Evolutionary conservation across 225 moss, liverwort and hornwort species (phyloP).

Genomic region (Sphagnum contortum): DNA sequence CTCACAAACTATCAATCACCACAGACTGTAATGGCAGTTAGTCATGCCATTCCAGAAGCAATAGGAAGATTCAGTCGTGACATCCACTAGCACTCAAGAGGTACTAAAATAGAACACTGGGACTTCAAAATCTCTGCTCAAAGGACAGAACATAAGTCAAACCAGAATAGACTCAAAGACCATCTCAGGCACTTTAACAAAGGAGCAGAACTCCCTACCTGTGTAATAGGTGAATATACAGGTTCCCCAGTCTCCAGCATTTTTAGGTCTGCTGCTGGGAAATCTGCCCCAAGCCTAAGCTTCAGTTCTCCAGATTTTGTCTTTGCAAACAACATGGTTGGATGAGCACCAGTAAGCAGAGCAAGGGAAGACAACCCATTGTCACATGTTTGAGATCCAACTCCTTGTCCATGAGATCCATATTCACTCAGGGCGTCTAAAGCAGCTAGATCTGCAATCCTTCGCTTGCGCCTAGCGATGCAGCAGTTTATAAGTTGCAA

Average conservation of each 20-base stretch:
- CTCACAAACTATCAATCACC: no score
- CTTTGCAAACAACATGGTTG: slow-evolving; percentile 45
- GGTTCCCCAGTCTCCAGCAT: slow-evolving; percentile 89
- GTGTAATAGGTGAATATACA: slow-evolving; percentile 81
- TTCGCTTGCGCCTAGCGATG: slow-evolving; percentile 84
- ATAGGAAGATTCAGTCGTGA: no score
- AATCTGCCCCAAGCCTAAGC: slow-evolving; percentile 71
- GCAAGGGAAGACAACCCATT: slow-evolving; percentile 1
- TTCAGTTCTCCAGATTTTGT: slow-evolving; percentile 43
- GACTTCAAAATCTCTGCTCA: no score
- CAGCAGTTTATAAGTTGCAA: slow-evolving; percentile 90
- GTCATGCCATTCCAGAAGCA: no score
- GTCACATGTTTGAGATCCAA: slow-evolving; percentile 8
- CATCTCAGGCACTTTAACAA: background rate
- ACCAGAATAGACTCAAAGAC: no score
- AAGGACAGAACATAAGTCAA: no score
- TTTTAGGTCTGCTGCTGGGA: slow-evolving; percentile 69
- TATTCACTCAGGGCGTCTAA: slow-evolving; percentile 34
- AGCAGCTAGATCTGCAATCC: slow-evolving; percentile 61
- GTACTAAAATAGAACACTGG: no score
- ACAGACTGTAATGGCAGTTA: no score
- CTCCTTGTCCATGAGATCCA: slow-evolving; percentile 4
- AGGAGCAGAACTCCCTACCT: slow-evolving; percentile 24
- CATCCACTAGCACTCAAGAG: no score
- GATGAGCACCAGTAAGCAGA: background rate